Conservation (phyloP, 202 grass and related monocot genomes). For the Zoysia matrella region DNA sequence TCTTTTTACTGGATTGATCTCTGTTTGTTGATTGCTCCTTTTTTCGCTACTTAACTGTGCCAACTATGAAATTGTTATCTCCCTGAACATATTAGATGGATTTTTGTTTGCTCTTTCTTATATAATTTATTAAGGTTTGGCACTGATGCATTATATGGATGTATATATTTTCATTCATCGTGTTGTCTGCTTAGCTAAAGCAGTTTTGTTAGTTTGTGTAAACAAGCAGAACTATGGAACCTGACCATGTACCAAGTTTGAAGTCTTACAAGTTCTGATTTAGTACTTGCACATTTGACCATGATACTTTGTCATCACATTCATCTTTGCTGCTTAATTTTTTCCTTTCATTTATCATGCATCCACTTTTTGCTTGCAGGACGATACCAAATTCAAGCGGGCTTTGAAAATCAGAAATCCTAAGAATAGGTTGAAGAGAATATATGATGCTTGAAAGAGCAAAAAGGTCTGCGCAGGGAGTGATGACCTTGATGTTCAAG, state of each 20-base stretch:
- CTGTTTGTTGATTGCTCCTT: constrained; percentile 5
- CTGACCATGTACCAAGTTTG: background rate
- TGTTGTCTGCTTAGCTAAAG: background rate
- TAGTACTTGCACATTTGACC: constrained; percentile 13
- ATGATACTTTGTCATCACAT: background rate
- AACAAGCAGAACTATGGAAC: constrained; percentile 2
- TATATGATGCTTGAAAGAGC: constrained; percentile 98
- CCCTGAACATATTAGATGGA: background rate
- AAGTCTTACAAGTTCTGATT: background rate
- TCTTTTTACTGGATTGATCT: background rate
- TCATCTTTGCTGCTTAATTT: constrained; percentile 9
- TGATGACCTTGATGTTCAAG: constrained; percentile 86
- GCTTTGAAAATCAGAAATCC: constrained; percentile 94
- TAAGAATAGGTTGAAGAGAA: constrained; percentile 89
- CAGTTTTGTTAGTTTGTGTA: background rate
- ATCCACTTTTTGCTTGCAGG: constrained; percentile 50
- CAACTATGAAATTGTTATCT: background rate
- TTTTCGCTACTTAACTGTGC: background rate
- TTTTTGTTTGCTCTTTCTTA: background rate
- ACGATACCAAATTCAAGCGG: constrained; percentile 91
- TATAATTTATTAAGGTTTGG: background rate
- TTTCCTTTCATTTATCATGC: constrained; percentile 24
- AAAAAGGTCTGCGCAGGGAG: constrained; percentile 86
- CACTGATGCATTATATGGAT: background rate
- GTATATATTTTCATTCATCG: background rate